Base-by-base conservation (phyloP, 148 eudicot species). In the Diospyros lotus region DNA sequence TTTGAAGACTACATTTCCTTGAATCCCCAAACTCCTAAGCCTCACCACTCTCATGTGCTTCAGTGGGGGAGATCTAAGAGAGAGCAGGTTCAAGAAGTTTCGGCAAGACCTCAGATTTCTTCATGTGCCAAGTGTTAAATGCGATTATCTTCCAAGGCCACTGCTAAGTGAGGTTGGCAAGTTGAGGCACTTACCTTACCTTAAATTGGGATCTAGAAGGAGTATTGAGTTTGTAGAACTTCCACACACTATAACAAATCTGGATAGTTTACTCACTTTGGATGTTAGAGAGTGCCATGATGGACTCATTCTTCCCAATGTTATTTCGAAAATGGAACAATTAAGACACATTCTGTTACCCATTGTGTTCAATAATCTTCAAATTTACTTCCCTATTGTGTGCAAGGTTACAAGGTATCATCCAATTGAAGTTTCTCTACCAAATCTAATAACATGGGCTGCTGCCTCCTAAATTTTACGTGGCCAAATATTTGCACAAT, bases 311-410 rank as follows among this genome's bases (percentile, higher is more conserved):
- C 2, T 70, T 70, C 61, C 64, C 3, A 2, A 39, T 12, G 58
- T 28, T 58, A 55, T 75, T 44, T 45, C 62, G 18, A 43, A 48
- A 41, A 67, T 44, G 78, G 58, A 67, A 7, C 72, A 56, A 3
- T 18, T 67, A 28, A 75, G 70, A 11, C 72, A 66, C 56, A 10
- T 75, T 43, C 45, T 66, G 13, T 13, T 75, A 38, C 63, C 63
- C 1, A 1, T 28, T 28, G 28, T 28, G 28, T 28, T 28, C 28
- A 28, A 28, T 28, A 28, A 28, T 28, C 28, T 28, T 28, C 28
- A 28, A 0, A 28, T 28, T 28, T 28, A 28, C 28, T 28, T 28
- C 28, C 28, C 4, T 17, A 6, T 2, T 10, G 11, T 6, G 45
- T 6, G 5, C 14, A 43, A 66, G 7, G 3, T 44, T 4, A 4